phyloP scores from a whole-genome alignment of 2,329 filamentous ascomycete species.

The Aspergillus sp. region DNA sequence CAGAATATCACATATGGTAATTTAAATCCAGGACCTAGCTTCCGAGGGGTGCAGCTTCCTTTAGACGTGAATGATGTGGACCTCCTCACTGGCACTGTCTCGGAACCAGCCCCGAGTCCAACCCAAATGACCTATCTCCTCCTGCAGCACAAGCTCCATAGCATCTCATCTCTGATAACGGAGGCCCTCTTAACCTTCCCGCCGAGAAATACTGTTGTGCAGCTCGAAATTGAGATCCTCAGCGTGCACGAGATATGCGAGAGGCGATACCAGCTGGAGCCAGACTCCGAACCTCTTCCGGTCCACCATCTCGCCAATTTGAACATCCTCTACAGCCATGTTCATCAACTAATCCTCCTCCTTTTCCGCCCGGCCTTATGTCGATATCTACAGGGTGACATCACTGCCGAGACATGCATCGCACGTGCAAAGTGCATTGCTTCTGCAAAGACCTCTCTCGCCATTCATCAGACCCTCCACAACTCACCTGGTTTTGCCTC shows the following conservation, averaged over 20 bases:
- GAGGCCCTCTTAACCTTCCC: slow-evolving; percentile 32
- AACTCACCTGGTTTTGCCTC: slow-evolving; percentile 32
- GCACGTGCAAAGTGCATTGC: slow-evolving; percentile 34
- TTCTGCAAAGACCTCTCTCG: slow-evolving; percentile 34
- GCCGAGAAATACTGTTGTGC: slow-evolving; percentile 20
- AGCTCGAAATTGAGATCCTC: slow-evolving; percentile 33
- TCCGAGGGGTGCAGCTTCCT: slow-evolving; percentile 32
- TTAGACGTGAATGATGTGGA: slow-evolving; percentile 39
- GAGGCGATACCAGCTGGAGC: slow-evolving; percentile 29
- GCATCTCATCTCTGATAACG: slow-evolving; percentile 38
- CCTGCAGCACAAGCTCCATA: slow-evolving; percentile 37
- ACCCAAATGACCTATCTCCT: slow-evolving; percentile 46
- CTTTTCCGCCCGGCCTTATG: slow-evolving; percentile 37
- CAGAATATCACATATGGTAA: slow-evolving; percentile 41
- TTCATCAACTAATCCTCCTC: slow-evolving; percentile 39
- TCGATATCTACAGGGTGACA: slow-evolving; percentile 33
- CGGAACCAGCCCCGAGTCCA: slow-evolving; percentile 25
- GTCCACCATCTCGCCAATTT: slow-evolving; percentile 40
- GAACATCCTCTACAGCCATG: slow-evolving; percentile 43
- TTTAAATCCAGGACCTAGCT: slow-evolving; percentile 28
- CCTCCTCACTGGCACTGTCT: slow-evolving; percentile 26
- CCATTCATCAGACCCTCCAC: slow-evolving; percentile 33
- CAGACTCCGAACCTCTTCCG: slow-evolving; percentile 25
- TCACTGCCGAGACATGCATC: slow-evolving; percentile 28
- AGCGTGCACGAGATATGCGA: slow-evolving; percentile 32